A percentile compares a stretch with the other conserved stretches of the same genome.
Conservation (phyloP, 2,329 filamentous ascomycete genomes). For the Teratosphaeria viscida region DNA sequence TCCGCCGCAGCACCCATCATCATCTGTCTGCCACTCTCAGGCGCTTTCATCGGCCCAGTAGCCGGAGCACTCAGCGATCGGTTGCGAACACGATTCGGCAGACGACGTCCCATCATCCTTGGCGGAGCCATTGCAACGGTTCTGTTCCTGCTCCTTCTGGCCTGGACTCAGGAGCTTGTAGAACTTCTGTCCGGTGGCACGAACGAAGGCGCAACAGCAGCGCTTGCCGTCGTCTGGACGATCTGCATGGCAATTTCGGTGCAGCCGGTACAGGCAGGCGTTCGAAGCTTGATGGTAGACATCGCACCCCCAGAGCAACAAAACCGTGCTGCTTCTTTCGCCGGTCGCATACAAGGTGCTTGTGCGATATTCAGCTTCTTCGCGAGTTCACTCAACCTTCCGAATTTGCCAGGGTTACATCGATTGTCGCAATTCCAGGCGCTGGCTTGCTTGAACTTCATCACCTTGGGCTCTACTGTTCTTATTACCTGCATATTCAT, state of each 20-base stretch:
- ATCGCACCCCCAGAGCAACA: neutral
- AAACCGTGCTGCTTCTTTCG: neutral
- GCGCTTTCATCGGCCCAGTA: neutral
- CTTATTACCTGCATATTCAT: neutral
- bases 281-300: neutral
- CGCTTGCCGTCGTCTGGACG: neutral
- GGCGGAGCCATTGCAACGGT: neutral
- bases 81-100: neutral
- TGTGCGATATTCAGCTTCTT: neutral
- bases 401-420: neutral
- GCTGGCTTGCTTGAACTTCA: neutral
- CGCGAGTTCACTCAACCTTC: neutral
- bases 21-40: neutral
- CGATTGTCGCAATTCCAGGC: neutral
- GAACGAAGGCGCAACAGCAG: neutral
- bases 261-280: neutral
- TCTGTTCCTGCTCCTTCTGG: neutral
- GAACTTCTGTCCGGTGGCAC: neutral
- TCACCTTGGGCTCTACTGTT: neutral
- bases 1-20: neutral
- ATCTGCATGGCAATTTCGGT: neutral
- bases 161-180: neutral
- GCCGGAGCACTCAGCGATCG: neutral
- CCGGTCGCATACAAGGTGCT: neutral
- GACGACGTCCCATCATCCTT: neutral